Evolutionary conservation across 129 eudicot species (phyloP).

Genomic region (Kitagawia praeruptora): DNA sequence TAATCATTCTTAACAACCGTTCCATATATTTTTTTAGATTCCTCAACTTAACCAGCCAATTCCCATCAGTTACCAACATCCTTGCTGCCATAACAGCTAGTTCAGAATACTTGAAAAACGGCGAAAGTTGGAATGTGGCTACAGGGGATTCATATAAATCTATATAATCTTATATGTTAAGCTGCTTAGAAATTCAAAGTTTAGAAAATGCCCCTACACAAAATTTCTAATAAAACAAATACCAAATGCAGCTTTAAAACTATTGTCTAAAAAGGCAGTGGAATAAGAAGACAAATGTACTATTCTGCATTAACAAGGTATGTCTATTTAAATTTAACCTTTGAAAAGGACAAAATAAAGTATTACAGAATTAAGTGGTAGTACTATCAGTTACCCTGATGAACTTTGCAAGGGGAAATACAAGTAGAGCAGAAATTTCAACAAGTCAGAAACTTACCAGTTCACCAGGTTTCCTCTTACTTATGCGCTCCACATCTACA

Average conservation of each 20-base stretch:
- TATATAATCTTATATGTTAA: not conserved
- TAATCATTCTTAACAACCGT: not conserved
- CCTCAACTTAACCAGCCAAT: not conserved
- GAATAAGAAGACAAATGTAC: not conserved
- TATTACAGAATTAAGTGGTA: not conserved
- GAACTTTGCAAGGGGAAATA: not conserved
- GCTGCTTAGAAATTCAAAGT: not conserved
- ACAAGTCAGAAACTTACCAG: conserved; percentile 38
- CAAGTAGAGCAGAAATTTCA: not conserved
- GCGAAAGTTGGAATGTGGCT: not conserved
- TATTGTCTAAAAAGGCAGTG: not conserved
- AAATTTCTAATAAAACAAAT: not conserved
- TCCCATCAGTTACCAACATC: not conserved
- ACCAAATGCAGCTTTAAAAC: not conserved
- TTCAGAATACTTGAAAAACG: not conserved
- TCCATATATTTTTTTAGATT: not conserved
- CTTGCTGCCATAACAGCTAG: not conserved
- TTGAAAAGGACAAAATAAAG: not conserved
- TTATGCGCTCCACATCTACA: conserved; percentile 89
- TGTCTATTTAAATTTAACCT: not conserved
- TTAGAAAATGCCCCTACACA: not conserved
- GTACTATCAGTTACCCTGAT: not conserved
- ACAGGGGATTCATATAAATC: not conserved
- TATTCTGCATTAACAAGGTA: not conserved
- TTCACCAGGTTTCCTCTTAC: conserved; percentile 94